These are phyloP conservation scores for Hawksworthiomyces lignivorus DNA, from an alignment of 2,329 filamentous ascomycete genomes.

Conservation along the genomic window DNA sequence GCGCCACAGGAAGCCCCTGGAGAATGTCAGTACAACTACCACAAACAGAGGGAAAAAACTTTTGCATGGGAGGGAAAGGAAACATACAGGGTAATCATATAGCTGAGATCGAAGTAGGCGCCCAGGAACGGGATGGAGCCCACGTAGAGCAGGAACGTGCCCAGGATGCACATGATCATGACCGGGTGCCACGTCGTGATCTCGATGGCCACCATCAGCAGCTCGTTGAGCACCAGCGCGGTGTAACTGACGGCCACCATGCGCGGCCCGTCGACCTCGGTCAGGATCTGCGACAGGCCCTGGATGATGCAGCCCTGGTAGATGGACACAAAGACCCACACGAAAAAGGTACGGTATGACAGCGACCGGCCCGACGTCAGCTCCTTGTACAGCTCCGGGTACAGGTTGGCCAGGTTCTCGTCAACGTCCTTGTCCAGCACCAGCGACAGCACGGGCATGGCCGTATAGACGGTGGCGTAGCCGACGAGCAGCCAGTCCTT, in stretches of 20 bases:
- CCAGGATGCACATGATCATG: conserved; percentile 79
- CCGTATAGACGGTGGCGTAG: conserved; percentile 94
- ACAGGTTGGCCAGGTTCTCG: conserved; percentile 85
- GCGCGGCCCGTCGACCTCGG: conserved; percentile 61
- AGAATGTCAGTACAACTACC: conserved; percentile 16
- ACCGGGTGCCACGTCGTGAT: conserved; percentile 95
- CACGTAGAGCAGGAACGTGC: conserved; percentile 73
- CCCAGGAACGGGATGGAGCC: conserved; percentile 79
- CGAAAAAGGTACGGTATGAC: conserved; percentile 89
- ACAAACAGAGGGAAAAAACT: background rate
- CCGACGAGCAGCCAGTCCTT: conserved; percentile 95
- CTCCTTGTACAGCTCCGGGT: conserved; percentile 96
- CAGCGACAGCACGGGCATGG: conserved; percentile 83
- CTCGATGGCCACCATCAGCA: conserved; percentile 94
- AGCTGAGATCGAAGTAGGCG: conserved; percentile 80
- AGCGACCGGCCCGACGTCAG: conserved; percentile 82
- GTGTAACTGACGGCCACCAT: conserved; percentile 94
- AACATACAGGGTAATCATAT: conserved; percentile 61
- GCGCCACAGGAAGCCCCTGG: conserved; percentile 79
- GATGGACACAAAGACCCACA: conserved; percentile 90
- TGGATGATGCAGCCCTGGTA: conserved; percentile 96
- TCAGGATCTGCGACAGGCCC: conserved; percentile 82
- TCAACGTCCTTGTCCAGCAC: conserved; percentile 94
- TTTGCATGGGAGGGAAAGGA: background rate
- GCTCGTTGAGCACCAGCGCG: conserved; percentile 84